Evolutionary conservation across 2,329 filamentous ascomycete genomes (phyloP).

Genomic region (Aspergillus vadensis): DNA sequence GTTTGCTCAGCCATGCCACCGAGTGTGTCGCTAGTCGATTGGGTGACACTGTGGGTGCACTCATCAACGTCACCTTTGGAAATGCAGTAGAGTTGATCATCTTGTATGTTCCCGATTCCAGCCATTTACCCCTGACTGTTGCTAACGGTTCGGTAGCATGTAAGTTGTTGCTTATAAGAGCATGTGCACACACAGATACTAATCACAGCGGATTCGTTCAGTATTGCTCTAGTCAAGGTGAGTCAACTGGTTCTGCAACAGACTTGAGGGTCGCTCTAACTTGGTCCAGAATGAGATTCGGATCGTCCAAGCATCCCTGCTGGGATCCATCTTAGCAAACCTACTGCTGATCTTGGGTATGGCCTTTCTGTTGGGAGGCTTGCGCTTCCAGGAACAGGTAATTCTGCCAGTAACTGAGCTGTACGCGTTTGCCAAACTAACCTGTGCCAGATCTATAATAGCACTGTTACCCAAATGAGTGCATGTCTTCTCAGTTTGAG

Average conservation of each 20-base stretch:
- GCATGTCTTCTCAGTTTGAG: slow-evolving; percentile 87
- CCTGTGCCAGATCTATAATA: slow-evolving; percentile 74
- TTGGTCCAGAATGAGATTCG: slow-evolving; percentile 68
- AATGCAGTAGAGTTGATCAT: slow-evolving; percentile 81
- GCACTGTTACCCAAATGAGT: slow-evolving; percentile 93
- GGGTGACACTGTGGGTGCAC: slow-evolving; percentile 70
- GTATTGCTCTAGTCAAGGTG: slow-evolving; percentile 74
- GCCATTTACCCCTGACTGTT: slow-evolving; percentile 26
- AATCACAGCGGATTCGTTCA: slow-evolving; percentile 37
- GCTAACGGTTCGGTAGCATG: slow-evolving; percentile 47
- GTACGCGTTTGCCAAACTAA: not conserved
- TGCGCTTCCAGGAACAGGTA: slow-evolving; percentile 84
- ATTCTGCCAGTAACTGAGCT: slow-evolving; percentile 17
- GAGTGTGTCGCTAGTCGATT: slow-evolving; percentile 73
- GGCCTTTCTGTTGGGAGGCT: slow-evolving; percentile 82
- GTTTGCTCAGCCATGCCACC: slow-evolving; percentile 70
- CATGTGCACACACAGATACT: not conserved
- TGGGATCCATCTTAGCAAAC: slow-evolving; percentile 89
- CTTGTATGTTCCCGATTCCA: slow-evolving; percentile 48
- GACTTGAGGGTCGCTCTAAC: slow-evolving; percentile 4
- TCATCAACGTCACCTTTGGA: slow-evolving; percentile 77
- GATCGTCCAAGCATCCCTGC: slow-evolving; percentile 85
- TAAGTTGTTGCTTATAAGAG: slow-evolving; percentile 44
- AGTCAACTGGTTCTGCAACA: slow-evolving; percentile 9
- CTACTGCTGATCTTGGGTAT: slow-evolving; percentile 87